Conservation (phyloP, 352 stramenopile genomes). For the Phytophthora palmivora region DNA sequence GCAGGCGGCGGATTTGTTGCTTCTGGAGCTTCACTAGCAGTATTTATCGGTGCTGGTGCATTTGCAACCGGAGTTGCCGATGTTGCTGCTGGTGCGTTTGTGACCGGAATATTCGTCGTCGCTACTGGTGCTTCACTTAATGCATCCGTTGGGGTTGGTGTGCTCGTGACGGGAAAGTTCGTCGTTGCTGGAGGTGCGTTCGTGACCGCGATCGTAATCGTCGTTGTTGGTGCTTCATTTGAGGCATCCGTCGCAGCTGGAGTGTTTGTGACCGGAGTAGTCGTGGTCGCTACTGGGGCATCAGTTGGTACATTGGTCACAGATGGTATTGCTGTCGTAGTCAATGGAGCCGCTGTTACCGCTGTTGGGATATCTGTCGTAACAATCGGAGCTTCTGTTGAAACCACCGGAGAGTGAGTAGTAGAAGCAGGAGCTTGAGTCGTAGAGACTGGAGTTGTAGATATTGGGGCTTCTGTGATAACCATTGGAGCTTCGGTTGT, state of each 20-base stretch:
- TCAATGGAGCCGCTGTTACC: not conserved
- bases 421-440: too few relatives aligned
- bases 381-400: not conserved
- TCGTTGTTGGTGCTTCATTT: not conserved
- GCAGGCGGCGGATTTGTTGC: too few relatives aligned
- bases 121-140: not conserved
- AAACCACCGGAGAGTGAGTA: not conserved
- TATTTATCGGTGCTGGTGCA: not conserved
- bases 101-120: not conserved
- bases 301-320: not conserved
- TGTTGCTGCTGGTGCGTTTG: not conserved
- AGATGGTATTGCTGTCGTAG: not conserved
- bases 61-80: not conserved
- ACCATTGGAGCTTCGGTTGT: too few relatives aligned
- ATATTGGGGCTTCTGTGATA: not conserved
- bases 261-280: constrained; percentile 1
- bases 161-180: too few relatives aligned
- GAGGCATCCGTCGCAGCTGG: not conserved
- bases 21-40: not conserved
- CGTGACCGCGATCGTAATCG: not conserved
- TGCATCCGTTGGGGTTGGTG: not conserved
- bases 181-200: not conserved
- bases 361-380: not conserved
- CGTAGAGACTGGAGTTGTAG: too few relatives aligned
- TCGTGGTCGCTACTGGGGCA: not conserved